These are phyloP conservation scores for Tricholoma matsutake DNA, from an alignment of 768 basidiomycete genomes.

Conservation along the genomic window DNA sequence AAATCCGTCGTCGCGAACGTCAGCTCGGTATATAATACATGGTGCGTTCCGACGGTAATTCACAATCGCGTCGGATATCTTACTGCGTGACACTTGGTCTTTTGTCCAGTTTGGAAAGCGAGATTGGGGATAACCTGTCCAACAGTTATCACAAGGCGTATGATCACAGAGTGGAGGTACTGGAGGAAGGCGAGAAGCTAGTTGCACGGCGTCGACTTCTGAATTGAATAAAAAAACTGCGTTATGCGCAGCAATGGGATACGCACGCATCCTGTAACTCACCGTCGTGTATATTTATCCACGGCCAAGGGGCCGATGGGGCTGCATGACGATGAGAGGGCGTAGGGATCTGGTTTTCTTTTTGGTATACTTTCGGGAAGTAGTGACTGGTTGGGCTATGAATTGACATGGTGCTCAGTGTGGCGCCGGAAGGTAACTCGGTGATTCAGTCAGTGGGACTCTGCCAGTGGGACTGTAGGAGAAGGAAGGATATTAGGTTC, in stretches of 20 bases:
- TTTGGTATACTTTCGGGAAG: background rate
- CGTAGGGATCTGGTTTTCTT: slow-evolving; percentile 21
- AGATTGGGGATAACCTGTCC: slow-evolving; percentile 42
- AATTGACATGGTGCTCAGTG: background rate
- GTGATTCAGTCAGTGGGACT: too few relatives aligned
- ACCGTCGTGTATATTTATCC: slow-evolving; percentile 42
- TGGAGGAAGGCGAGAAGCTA: slow-evolving; percentile 30
- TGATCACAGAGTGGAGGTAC: slow-evolving; percentile 38
- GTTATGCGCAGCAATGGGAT: too few relatives aligned
- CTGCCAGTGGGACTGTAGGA: too few relatives aligned
- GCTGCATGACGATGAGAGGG: slow-evolving; percentile 44
- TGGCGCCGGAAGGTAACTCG: too few relatives aligned
- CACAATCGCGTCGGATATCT: slow-evolving; percentile 34
- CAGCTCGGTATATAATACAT: slow-evolving; percentile 37
- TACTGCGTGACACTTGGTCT: slow-evolving; percentile 39
- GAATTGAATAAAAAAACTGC: background rate
- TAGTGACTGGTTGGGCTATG: background rate
- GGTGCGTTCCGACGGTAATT: slow-evolving; percentile 5
- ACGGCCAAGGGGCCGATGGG: slow-evolving; percentile 47
- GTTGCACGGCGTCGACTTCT: slow-evolving; percentile 36
- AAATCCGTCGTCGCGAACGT: slow-evolving; percentile 36
- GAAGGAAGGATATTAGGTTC: too few relatives aligned
- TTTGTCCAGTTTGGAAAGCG: slow-evolving; percentile 38
- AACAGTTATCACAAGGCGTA: slow-evolving; percentile 33
- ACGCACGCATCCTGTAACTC: slow-evolving; percentile 1